Percentiles rank a stretch among this genome's conserved stretches.
These are phyloP conservation scores for Tylopilus subfusipes DNA, from an alignment of 768 basidiomycete species.

Conservation along the genomic window DNA sequence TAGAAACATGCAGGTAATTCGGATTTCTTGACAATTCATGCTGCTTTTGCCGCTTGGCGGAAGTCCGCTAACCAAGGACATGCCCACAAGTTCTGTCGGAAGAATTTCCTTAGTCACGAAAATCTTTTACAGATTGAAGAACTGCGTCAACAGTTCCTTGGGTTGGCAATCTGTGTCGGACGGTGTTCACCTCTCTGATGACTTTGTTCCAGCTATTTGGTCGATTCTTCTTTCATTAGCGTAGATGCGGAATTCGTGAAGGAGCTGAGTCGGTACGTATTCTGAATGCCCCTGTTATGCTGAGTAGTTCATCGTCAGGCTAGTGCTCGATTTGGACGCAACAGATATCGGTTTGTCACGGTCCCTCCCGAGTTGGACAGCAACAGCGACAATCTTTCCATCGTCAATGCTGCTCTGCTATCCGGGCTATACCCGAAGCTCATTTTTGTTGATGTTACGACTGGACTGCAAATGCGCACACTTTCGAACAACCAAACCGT, in stretches of 20 bases:
- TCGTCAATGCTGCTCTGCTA: conserved; percentile 78
- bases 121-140: conserved; percentile 97
- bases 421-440: conserved; percentile 93
- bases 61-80: conserved; percentile 56
- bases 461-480: conserved; percentile 62
- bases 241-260: conserved; percentile 61
- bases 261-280: conserved; percentile 61
- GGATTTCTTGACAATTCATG: conserved; percentile 91
- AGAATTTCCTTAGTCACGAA: conserved; percentile 83
- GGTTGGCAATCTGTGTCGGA: conserved; percentile 37
- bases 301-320: conserved; percentile 3
- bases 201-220: conserved; percentile 57
- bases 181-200: conserved; percentile 1
- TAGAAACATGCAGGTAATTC: conserved; percentile 64
- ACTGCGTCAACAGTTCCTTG: conserved; percentile 84
- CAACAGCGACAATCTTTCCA: conserved; percentile 59
- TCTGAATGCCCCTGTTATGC: neutral
- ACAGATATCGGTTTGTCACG: conserved; percentile 68
- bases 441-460: conserved; percentile 59
- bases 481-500: conserved; percentile 77
- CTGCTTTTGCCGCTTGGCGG: conserved; percentile 87
- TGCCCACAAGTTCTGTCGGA: conserved; percentile 74
- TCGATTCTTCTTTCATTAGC: conserved; percentile 83
- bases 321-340: conserved; percentile 73
- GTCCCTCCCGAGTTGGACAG: conserved; percentile 69